Evolutionary conservation across 768 basidiomycete genomes (phyloP).

Genomic region (Hypholoma sublateritium): DNA sequence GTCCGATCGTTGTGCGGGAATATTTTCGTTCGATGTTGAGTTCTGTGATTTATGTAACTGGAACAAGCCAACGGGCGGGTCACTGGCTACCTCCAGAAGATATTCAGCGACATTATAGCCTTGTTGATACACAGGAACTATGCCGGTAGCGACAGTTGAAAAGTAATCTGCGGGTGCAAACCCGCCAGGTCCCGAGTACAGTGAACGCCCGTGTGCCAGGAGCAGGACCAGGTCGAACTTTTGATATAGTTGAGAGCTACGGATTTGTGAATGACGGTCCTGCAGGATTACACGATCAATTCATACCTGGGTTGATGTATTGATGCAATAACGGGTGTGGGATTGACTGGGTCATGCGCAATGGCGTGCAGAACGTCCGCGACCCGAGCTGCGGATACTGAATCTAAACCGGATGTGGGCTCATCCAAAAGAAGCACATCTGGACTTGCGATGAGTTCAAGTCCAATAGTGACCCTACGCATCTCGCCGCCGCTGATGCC

Average conservation of each 20-base stretch:
- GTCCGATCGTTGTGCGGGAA: not conserved
- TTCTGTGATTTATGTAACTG: conserved; percentile 17
- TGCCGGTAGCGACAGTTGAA: conserved; percentile 37
- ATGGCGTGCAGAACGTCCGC: conserved; percentile 76
- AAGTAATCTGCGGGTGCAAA: conserved; percentile 72
- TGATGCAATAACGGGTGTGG: conserved; percentile 82
- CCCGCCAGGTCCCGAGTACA: conserved; percentile 80
- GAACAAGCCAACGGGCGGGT: conserved; percentile 52
- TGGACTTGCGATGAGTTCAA: conserved; percentile 84
- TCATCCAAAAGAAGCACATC: conserved; percentile 88
- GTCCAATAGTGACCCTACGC: conserved; percentile 85
- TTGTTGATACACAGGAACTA: conserved; percentile 55
- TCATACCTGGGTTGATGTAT: conserved; percentile 83
- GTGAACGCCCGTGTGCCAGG: conserved; percentile 70
- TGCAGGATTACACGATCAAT: not conserved
- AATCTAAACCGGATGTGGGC: conserved; percentile 81
- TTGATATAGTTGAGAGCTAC: conserved; percentile 79
- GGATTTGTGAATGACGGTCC: not conserved
- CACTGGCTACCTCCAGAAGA: conserved; percentile 83
- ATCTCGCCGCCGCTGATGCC: conserved; percentile 94
- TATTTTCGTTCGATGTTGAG: not conserved
- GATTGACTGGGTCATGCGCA: conserved; percentile 64
- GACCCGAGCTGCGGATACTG: conserved; percentile 81
- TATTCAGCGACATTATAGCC: conserved; percentile 95
- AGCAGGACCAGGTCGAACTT: conserved; percentile 81